phyloP scores from a whole-genome alignment of 805 yeast species.

The Cyberlindnera japonica region DNA sequence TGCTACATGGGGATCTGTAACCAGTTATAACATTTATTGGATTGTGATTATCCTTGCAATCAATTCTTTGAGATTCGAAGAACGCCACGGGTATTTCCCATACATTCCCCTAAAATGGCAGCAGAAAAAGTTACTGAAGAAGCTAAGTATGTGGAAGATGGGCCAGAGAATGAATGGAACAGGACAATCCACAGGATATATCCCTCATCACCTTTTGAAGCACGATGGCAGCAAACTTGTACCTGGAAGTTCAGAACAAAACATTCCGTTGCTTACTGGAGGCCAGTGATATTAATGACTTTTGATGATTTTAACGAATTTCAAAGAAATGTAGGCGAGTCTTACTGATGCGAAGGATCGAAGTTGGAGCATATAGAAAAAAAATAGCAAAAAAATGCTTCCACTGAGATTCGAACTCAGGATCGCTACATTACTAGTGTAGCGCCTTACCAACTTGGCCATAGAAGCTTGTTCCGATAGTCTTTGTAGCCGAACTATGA shows the following conservation, averaged over 20 bases:
- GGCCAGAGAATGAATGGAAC: constrained; percentile 8
- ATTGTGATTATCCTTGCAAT: constrained; percentile 41
- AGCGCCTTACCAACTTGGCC: constrained; percentile 76
- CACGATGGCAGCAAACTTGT: neutral
- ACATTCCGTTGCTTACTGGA: constrained; percentile 1
- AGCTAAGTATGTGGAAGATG: constrained; percentile 22
- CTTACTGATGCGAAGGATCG: neutral
- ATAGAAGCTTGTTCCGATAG: constrained; percentile 35
- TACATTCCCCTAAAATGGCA: constrained; percentile 61
- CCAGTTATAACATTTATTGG: constrained; percentile 75
- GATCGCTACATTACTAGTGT: constrained; percentile 83
- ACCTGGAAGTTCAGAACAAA: neutral
- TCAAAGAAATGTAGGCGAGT: too few species aligned
- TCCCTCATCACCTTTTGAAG: constrained; percentile 12
- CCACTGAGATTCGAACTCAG: constrained; percentile 74
- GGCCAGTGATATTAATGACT: neutral
- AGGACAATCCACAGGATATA: constrained; percentile 3
- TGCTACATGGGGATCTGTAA: constrained; percentile 85
- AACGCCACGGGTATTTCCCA: constrained; percentile 56
- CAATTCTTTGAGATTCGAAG: constrained; percentile 46
- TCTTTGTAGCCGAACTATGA: neutral
- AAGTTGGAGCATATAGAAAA: neutral
- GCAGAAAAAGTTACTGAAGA: constrained; percentile 44
- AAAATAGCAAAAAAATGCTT: constrained; percentile 35
- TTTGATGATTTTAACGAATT: too few species aligned